A percentile compares a stretch with the other conserved stretches of the same genome.
These are phyloP conservation scores for Peronospora farinosa DNA, from an alignment of 352 stramenopile species.

Conservation along the genomic window DNA sequence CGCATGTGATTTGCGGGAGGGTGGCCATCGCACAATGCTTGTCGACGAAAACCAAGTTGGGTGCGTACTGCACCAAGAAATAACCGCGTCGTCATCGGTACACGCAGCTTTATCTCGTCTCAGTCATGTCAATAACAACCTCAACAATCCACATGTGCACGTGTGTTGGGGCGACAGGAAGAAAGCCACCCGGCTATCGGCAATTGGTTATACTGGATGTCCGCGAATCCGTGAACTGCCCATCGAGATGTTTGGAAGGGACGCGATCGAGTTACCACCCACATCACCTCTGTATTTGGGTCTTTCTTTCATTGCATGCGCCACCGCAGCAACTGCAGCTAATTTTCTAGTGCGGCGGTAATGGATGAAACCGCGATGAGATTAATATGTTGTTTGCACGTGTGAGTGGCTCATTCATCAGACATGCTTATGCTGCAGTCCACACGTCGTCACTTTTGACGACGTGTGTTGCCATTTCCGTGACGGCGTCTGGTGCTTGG, in stretches of 20 bases:
- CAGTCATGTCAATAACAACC: slow-evolving; percentile 16
- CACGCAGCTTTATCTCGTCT: slow-evolving; percentile 7
- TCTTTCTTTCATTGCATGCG: slow-evolving; percentile 47
- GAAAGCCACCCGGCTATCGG: slow-evolving; percentile 8
- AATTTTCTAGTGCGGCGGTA: slow-evolving; percentile 38
- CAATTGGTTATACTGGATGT: slow-evolving; percentile 1
- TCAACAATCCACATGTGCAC: slow-evolving; percentile 17
- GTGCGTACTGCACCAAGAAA: background rate
- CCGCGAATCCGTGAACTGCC: slow-evolving; percentile 4
- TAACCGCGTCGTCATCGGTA: slow-evolving; percentile 3
- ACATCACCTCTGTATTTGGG: slow-evolving; percentile 39
- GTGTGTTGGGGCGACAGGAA: slow-evolving; percentile 10
- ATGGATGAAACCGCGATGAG: slow-evolving; percentile 13
- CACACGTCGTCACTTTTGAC: slow-evolving; percentile 14
- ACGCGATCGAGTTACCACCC: slow-evolving; percentile 9
- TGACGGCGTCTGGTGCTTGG: slow-evolving; percentile 6
- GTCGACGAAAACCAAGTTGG: background rate
- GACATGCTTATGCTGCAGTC: background rate
- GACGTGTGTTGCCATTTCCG: slow-evolving; percentile 22
- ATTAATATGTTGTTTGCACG: slow-evolving; percentile 3
- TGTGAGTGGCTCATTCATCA: background rate
- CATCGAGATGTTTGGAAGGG: slow-evolving; percentile 19
- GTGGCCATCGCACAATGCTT: background rate
- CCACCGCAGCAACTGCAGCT: slow-evolving; percentile 39
- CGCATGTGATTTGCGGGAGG: background rate